Conservation (phyloP, 2,329 filamentous ascomycete species). For the Fusarium nanum region DNA sequence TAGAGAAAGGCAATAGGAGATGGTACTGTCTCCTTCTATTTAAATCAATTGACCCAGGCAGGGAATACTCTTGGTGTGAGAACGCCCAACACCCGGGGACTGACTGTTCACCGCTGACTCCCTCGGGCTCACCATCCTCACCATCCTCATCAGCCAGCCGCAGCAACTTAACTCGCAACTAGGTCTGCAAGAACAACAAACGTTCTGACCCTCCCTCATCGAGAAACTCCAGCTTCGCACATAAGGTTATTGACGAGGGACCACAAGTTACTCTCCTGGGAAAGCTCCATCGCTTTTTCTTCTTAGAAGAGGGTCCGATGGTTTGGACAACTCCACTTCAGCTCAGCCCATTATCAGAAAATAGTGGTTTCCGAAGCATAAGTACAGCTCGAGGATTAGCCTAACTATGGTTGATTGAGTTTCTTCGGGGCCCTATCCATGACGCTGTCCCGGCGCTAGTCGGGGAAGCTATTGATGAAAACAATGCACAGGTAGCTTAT, state of each 20-base stretch:
- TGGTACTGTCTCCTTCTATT: neutral
- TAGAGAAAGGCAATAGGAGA: neutral
- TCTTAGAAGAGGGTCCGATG: neutral
- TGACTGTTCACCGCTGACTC: neutral
- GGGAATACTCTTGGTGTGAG: neutral
- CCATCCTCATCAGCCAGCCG: slow-evolving; percentile 15
- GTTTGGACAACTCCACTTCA: slow-evolving; percentile 11
- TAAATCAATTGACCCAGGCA: neutral
- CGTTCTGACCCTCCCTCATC: neutral
- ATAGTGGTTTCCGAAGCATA: neutral
- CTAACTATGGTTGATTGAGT: neutral
- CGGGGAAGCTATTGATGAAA: neutral
- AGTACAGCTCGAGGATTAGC: neutral
- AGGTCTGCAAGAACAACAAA: slow-evolving; percentile 9
- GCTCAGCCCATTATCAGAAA: slow-evolving; percentile 2
- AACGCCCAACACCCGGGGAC: neutral
- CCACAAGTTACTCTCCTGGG: neutral
- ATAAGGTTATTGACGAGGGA: neutral
- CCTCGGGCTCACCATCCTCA: neutral
- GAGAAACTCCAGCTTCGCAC: neutral
- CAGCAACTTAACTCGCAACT: slow-evolving; percentile 1
- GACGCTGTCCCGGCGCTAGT: slow-evolving; percentile 5
- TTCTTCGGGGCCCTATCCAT: slow-evolving; percentile 1
- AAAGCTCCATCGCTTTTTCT: neutral
- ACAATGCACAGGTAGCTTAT: neutral